Percentiles rank a stretch among this genome's conserved stretches.
These are phyloP conservation scores for Spirogloea muscicola DNA, from an alignment of 139 green algal species.

Conservation along the genomic window DNA sequence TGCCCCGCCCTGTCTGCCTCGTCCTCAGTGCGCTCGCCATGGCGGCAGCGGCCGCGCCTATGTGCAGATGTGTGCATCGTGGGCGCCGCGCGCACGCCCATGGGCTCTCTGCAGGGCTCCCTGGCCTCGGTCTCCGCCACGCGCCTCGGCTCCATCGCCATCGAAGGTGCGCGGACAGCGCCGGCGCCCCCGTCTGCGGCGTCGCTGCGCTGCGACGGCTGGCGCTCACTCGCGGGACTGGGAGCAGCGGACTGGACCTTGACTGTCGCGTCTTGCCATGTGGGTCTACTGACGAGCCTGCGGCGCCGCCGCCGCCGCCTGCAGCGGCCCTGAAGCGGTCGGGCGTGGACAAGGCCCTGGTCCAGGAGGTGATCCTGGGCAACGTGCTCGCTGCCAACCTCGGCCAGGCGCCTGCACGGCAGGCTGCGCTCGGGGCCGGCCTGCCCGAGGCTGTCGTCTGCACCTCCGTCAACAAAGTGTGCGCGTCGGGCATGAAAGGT, in stretches of 20 bases:
- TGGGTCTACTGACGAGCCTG: background rate
- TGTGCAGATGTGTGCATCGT: slow-evolving; percentile 56
- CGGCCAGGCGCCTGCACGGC: slow-evolving; percentile 78
- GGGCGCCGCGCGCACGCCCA: slow-evolving; percentile 64
- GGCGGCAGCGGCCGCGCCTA: too few species aligned
- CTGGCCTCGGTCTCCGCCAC: slow-evolving; percentile 64
- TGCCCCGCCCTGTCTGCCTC: too few species aligned
- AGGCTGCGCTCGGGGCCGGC: slow-evolving; percentile 72
- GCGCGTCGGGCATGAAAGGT: slow-evolving; percentile 47
- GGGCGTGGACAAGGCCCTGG: slow-evolving; percentile 42
- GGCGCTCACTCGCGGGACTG: background rate
- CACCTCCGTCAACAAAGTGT: slow-evolving; percentile 91
- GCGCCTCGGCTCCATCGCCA: slow-evolving; percentile 72
- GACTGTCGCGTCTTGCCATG: background rate
- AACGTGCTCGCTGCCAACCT: slow-evolving; percentile 78
- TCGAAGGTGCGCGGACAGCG: slow-evolving; percentile 58
- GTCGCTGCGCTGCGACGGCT: background rate
- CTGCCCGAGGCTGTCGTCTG: slow-evolving; percentile 64
- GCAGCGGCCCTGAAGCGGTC: slow-evolving; percentile 63
- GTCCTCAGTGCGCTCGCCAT: too few species aligned
- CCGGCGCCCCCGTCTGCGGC: background rate
- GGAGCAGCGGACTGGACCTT: background rate
- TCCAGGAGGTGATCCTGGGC: slow-evolving; percentile 82
- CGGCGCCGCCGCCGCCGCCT: background rate
- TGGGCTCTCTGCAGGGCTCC: slow-evolving; percentile 68